Percentiles rank a stretch among this genome's conserved stretches.
Conservation (phyloP, 129 eudicot species). For the Pseudognaphalium luteoalbum region DNA sequence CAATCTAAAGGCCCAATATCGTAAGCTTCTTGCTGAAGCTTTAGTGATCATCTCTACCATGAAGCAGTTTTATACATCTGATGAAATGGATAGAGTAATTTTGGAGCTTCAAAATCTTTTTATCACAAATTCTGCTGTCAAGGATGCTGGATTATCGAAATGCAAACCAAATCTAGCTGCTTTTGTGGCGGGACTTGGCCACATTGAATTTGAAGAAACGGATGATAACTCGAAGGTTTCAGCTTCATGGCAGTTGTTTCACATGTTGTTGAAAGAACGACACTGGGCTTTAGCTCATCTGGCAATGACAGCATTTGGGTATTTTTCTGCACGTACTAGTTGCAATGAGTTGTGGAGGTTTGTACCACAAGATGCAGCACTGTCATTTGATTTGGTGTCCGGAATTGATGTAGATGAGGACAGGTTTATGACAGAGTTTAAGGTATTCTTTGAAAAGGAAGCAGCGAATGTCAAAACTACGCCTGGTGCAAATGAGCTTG, state of each 20-base stretch:
- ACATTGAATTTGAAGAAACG: slow-evolving; percentile 51
- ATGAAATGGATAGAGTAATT: slow-evolving; percentile 68
- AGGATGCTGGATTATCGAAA: slow-evolving; percentile 44
- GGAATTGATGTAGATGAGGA: slow-evolving; percentile 66
- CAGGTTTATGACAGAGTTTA: slow-evolving; percentile 85
- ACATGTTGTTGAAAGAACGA: slow-evolving; percentile 71
- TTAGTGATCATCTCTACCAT: slow-evolving; percentile 59
- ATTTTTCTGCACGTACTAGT: slow-evolving; percentile 80
- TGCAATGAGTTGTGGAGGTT: slow-evolving; percentile 88
- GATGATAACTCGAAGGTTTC: slow-evolving; percentile 49
- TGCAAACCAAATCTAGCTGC: slow-evolving; percentile 82
- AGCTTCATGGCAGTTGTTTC: slow-evolving; percentile 70
- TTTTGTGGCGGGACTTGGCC: slow-evolving; percentile 77
- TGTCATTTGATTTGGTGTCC: slow-evolving; percentile 65
- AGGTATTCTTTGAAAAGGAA: slow-evolving; percentile 81
- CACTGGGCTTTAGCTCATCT: slow-evolving; percentile 91
- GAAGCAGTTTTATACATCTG: slow-evolving; percentile 66
- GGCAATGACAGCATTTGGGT: slow-evolving; percentile 73
- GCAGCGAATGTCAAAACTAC: slow-evolving; percentile 40
- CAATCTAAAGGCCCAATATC: slow-evolving; percentile 40
- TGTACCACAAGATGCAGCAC: slow-evolving; percentile 84
- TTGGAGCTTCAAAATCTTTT: slow-evolving; percentile 69
- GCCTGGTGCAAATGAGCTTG: slow-evolving; percentile 43
- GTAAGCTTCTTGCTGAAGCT: slow-evolving; percentile 63
- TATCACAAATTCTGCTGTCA: slow-evolving; percentile 40